Conservation (phyloP, 2,329 filamentous ascomycete genomes). For the Chaetomium sp. region DNA sequence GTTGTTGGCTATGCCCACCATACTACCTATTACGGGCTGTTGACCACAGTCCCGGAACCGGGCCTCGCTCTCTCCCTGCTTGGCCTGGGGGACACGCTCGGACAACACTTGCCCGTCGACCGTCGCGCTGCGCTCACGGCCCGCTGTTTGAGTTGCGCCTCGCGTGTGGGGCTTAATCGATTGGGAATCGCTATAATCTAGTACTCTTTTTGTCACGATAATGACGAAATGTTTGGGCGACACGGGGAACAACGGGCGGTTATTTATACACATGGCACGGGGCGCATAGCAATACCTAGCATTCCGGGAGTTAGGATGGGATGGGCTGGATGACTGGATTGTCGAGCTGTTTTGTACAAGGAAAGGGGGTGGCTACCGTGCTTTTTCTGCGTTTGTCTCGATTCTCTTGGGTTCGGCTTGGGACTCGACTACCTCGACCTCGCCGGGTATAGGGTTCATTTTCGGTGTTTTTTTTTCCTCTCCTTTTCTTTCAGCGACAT, state of each 20-base stretch:
- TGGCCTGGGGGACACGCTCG: background rate
- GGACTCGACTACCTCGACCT: background rate
- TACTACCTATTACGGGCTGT: background rate
- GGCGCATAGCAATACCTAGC: conserved; percentile 12
- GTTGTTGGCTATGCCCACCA: background rate
- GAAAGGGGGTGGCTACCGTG: background rate
- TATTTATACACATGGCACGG: background rate
- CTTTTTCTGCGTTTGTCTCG: background rate
- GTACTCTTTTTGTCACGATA: conserved; percentile 23
- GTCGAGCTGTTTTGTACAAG: conserved; percentile 5
- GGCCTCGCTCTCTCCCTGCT: too few species aligned
- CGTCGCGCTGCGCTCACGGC: background rate
- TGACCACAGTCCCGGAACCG: too few species aligned
- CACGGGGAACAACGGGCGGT: background rate
- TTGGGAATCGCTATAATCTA: conserved; percentile 12
- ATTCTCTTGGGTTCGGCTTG: background rate
- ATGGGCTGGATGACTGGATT: background rate
- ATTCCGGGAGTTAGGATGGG: conserved; percentile 1
- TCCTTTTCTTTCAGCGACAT: background rate
- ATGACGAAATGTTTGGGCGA: conserved; percentile 23
- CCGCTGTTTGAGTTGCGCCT: background rate
- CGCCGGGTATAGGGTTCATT: background rate
- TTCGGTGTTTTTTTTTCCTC: background rate
- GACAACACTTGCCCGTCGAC: background rate
- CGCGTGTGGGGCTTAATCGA: background rate